Conservation (phyloP, 1,284 basidiomycete genomes). For the Phenoliferia sp. region DNA sequence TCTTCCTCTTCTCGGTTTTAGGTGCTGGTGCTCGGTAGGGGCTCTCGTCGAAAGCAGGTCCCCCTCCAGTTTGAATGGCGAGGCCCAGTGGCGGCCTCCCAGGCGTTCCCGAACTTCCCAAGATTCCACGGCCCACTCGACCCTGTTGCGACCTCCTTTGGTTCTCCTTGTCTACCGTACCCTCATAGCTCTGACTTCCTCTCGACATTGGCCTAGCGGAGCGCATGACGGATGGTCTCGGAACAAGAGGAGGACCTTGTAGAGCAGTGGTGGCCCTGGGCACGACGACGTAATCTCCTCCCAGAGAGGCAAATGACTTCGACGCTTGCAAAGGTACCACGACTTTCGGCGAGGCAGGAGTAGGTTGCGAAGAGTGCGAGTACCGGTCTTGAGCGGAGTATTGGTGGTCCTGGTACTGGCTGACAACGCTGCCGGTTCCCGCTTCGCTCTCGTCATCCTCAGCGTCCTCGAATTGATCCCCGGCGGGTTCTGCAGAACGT, state of each 20-base stretch:
- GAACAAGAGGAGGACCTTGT: not conserved
- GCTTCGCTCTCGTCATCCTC: slow-evolving; percentile 49
- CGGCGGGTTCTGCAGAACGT: too few species aligned
- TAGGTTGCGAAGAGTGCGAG: not conserved
- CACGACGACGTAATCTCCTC: not conserved
- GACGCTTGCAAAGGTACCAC: slow-evolving; percentile 28
- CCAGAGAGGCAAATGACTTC: slow-evolving; percentile 12
- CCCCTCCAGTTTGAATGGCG: slow-evolving; percentile 11
- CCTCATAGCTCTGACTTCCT: not conserved
- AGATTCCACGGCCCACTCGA: not conserved
- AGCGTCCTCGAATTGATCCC: slow-evolving; percentile 51
- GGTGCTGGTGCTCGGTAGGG: slow-evolving; percentile 25
- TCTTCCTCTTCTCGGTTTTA: slow-evolving; percentile 28
- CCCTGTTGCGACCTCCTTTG: not conserved
- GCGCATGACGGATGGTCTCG: slow-evolving; percentile 10
- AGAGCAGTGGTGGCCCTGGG: slow-evolving; percentile 4
- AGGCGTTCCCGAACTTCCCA: not conserved
- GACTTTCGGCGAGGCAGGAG: not conserved
- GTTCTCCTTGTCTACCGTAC: slow-evolving; percentile 38
- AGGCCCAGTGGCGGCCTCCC: slow-evolving; percentile 6
- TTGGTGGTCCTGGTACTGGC: not conserved
- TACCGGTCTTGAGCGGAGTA: not conserved
- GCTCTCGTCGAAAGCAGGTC: slow-evolving; percentile 23
- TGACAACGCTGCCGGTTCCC: not conserved
- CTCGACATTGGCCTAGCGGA: not conserved